Percentiles rank a stretch among this genome's conserved stretches.
Conservation (phyloP, 169 alveolate genomes). For the Cardiosporidium cionae region DNA sequence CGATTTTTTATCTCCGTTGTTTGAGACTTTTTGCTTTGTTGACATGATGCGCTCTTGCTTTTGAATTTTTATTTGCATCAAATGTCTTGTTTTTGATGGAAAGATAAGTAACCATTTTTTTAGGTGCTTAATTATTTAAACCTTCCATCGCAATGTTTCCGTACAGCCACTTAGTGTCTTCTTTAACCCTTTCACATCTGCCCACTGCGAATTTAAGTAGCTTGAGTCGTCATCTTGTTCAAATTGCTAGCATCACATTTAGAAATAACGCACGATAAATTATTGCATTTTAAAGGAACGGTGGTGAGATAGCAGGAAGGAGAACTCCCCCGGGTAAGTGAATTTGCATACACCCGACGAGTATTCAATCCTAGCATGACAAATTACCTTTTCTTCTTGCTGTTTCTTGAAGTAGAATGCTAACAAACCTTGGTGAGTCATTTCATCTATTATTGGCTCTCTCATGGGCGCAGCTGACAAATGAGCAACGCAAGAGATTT, state of each 20-base stretch:
- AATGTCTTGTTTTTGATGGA: too few species aligned
- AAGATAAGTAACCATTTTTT: too few species aligned
- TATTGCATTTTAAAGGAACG: too few species aligned
- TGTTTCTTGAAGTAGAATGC: constrained; percentile 83
- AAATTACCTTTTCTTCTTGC: constrained; percentile 72
- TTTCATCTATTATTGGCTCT: constrained; percentile 87
- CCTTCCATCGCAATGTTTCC: background rate
- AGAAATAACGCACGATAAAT: too few species aligned
- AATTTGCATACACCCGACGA: too few species aligned
- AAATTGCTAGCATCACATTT: too few species aligned
- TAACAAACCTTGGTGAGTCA: constrained; percentile 89
- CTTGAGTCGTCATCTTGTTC: background rate
- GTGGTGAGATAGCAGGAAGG: too few species aligned
- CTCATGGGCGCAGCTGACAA: constrained; percentile 86
- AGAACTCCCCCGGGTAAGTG: too few species aligned
- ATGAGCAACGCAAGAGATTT: background rate
- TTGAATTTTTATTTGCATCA: too few species aligned
- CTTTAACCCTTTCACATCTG: background rate
- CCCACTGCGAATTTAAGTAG: background rate
- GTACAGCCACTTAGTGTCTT: background rate
- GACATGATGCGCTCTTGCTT: too few species aligned
- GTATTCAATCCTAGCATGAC: background rate
- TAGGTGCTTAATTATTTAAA: background rate
- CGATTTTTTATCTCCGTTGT: too few species aligned
- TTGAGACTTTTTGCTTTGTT: too few species aligned